Base-by-base conservation (phyloP, 2,329 filamentous ascomycete genomes). In the Hypoxylon sp. region DNA sequence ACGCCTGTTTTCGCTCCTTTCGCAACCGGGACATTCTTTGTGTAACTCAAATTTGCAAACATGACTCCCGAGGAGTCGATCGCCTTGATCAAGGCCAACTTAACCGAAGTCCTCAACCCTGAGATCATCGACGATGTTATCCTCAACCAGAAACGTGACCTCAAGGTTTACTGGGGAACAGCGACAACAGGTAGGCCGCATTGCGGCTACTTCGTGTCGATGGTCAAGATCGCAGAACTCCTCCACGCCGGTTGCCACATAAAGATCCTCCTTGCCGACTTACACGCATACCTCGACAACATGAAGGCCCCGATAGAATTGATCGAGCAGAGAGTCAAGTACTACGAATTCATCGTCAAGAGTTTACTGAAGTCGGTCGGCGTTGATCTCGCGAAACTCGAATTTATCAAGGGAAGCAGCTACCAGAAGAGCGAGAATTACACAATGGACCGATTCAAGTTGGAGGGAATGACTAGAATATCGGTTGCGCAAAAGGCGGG, bases 251-350 rank as follows among this genome's bases (percentile, higher is more conserved):
- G 91, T 37, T 97, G 93, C 81, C 87, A 94, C 64, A 88, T 96
- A 64, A 92, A 88, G 60, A 86, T 96, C 64, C 88, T 96, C 34
- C 88, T 96, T 64, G 90, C 88, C 78, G 88, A 92, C 70, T 86
- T 92, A 46, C 89, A 91, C 78, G 92, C 88, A 71, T 93, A 93
- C 81, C 89, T 94, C 73, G 91, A 93, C 81, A 92, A 92, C 79
- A 85, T 92, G 76, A 97, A 96, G 79, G 92, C 94, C 0, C 93
- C 95, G 1, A 87, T 97, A 65, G 94, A 97, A 76, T 88, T 97
- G 39, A 92, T 98, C 73, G 88, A 91, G 74, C 85, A 89, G 77
- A 90, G 95, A 67, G 91, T 90, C 34, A 84, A 92, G 72, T 98
- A 96, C 87, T 98, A 98, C 86, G 83, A 88, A 68, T 86, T 85